Evolutionary conservation across 1,284 basidiomycete species (phyloP).

Genomic region (Thelephora terrestris): DNA sequence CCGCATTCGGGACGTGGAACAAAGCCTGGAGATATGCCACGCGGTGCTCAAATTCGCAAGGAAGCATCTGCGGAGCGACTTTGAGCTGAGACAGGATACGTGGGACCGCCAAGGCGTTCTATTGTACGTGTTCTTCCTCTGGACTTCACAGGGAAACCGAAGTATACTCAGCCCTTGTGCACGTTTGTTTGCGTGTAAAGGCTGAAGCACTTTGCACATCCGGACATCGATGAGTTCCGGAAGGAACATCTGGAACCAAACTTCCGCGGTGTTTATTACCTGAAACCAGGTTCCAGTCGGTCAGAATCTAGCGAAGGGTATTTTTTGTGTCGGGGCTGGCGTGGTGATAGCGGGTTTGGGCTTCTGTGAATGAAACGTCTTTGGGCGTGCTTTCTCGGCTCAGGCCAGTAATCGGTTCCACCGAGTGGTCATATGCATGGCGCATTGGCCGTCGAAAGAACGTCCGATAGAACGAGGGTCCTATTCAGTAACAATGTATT

Average conservation of each 20-base stretch:
- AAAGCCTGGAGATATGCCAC: conserved; percentile 51
- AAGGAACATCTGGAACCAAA: conserved; percentile 37
- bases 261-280: conserved; percentile 46
- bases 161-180: conserved; percentile 5
- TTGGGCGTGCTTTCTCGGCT: too few species aligned
- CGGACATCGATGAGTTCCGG: conserved; percentile 46
- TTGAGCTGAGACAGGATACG: conserved; percentile 22
- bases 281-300: conserved; percentile 63
- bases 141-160: neutral
- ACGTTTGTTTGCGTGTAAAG: conserved; percentile 24
- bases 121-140: conserved; percentile 38
- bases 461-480: too few species aligned
- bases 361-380: neutral
- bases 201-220: conserved; percentile 67
- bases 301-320: conserved; percentile 64
- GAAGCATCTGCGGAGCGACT: conserved; percentile 37
- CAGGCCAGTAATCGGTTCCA: too few species aligned
- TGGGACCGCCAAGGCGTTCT: conserved; percentile 46
- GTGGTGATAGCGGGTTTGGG: conserved; percentile 14
- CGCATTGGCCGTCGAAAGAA: too few species aligned
- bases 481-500: too few species aligned
- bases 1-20: conserved; percentile 43
- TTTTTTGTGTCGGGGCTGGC: conserved; percentile 62
- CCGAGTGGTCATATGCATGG: too few species aligned
- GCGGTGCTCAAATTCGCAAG: conserved; percentile 54